Base-by-base conservation (phyloP, 116 monocot genomes). In the Trichopus zeylanicus region DNA sequence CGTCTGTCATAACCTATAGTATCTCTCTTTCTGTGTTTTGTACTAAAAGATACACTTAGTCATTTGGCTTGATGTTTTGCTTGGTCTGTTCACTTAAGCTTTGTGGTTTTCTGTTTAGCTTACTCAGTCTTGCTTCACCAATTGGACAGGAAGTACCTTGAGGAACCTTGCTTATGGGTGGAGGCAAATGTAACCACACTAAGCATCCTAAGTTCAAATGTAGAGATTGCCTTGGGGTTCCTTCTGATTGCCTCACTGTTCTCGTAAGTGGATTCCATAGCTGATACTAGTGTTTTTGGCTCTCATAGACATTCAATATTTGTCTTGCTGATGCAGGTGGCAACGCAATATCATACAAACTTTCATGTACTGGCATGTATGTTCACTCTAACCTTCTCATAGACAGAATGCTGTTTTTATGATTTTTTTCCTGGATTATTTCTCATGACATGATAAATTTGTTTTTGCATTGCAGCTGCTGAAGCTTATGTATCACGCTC, bases 401-500 rank as follows among this genome's bases (percentile, higher is more conserved):
- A 7, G 8, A 47, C 19, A 26, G 23, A 5, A 26, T 21, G 9
- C 20, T 23, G 10, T 25, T 51, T 25, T 4, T 25, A 22, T 51
- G 25, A 10, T 25, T 34, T 2, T 13, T 51, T 33, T 15, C 37
- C 60, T 22, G 22, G 12, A 11, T 60, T 59, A 32, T 15, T 33
- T 19, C 6, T 51, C 31, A 26, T 7, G 7, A 12, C 12, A 37
- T 35, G 19, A 35, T 16, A 27, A 33, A 33, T 13, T 60, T 60
- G 37, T 48, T 26, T 20, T 16, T 51, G 67, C 24, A 11, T 59
- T 48, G 51, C 95, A 97, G 98, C 62, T 91, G 20, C 68, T 98
- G 80, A 98, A 98, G 66, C 82, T 98, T 39, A 98, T 98, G 98
- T 98, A 91, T 53, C 88, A 85, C 80, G 81, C 82, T 64, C 98